Evolutionary conservation across 495 filamentous ascomycete genomes (phyloP).

Genomic region (Penicillium diatomitis): DNA sequence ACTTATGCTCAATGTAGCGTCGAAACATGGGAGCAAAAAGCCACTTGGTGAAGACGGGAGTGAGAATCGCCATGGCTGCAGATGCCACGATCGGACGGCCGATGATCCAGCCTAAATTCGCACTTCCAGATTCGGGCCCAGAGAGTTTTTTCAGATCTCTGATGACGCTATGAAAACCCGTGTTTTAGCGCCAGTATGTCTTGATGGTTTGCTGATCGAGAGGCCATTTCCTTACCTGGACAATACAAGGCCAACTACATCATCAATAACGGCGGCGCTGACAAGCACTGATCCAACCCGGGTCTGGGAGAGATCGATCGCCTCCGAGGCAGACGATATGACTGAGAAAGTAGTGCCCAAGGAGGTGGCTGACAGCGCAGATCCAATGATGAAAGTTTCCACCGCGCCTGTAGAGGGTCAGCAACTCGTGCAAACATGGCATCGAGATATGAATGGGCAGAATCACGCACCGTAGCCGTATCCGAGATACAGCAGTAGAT

Average conservation of each 20-base stretch:
- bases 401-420: conserved; percentile 16
- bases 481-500: conserved; percentile 21
- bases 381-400: conserved; percentile 29
- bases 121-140: conserved; percentile 11
- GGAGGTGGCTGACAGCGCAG: conserved; percentile 26
- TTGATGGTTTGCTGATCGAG: background rate
- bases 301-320: conserved; percentile 21
- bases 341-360: conserved; percentile 30
- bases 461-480: conserved; percentile 19
- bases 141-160: conserved; percentile 29
- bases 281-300: conserved; percentile 26
- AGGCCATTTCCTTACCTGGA: background rate
- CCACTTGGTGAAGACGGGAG: conserved; percentile 38
- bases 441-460: too few species aligned
- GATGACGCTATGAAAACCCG: conserved; percentile 29
- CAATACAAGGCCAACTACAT: conserved; percentile 64
- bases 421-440: background rate
- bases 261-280: conserved; percentile 71
- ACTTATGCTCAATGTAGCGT: conserved; percentile 20
- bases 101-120: conserved; percentile 34
- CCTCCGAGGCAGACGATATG: conserved; percentile 18
- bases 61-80: conserved; percentile 41
- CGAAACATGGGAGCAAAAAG: conserved; percentile 37
- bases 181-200: background rate
- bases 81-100: conserved; percentile 49